phyloP scores from a whole-genome alignment of 2,329 filamentous ascomycete genomes.

The Lasiodiplodia hormozganensis region DNA sequence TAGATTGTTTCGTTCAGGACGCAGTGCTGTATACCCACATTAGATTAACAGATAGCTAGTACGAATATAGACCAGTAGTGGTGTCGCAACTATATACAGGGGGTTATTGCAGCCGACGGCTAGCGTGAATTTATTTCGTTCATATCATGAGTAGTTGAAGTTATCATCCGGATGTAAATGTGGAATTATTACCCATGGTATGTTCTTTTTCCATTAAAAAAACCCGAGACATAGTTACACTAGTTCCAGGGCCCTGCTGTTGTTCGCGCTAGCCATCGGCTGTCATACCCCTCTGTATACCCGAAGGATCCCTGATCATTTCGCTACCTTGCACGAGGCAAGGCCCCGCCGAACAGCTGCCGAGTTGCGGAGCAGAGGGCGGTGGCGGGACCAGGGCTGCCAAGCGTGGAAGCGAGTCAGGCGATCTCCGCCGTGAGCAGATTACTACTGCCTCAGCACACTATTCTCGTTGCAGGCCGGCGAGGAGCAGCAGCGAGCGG shows the following conservation, averaged over 20 bases:
- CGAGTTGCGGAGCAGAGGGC: slow-evolving; percentile 12
- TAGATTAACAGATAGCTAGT: not conserved
- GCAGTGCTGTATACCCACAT: slow-evolving; percentile 9
- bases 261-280: too few species aligned
- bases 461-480: not conserved
- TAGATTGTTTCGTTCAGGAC: not conserved
- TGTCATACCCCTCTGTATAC: too few species aligned
- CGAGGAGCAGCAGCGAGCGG: not conserved
- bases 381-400: slow-evolving; percentile 1
- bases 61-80: slow-evolving; percentile 3
- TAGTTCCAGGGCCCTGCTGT: too few species aligned
- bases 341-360: slow-evolving; percentile 10
- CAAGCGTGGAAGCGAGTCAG: slow-evolving; percentile 13
- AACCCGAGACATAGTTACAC: too few species aligned
- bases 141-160: too few species aligned
- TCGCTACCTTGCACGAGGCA: slow-evolving; percentile 17
- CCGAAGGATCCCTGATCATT: slow-evolving; percentile 10
- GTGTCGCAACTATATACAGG: not conserved
- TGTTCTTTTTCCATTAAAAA: too few species aligned
- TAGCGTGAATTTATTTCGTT: too few species aligned
- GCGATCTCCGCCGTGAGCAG: slow-evolving; percentile 11
- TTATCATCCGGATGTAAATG: too few species aligned
- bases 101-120: too few species aligned
- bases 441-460: slow-evolving; percentile 14
- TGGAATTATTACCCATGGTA: too few species aligned